phyloP scores from a whole-genome alignment of 306 rosid genomes.

The Rubus idaeus region DNA sequence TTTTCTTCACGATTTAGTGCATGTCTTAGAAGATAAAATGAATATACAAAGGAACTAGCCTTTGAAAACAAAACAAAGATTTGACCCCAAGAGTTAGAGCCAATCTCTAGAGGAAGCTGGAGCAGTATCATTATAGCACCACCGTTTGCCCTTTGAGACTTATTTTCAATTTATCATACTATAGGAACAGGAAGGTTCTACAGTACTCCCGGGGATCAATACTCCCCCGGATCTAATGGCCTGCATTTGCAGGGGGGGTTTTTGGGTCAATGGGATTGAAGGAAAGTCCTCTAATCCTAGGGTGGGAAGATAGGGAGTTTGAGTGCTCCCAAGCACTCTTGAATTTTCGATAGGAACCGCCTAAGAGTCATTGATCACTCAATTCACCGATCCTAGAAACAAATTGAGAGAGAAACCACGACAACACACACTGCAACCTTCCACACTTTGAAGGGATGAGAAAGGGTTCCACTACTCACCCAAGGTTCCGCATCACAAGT shows the following conservation, averaged over 20 bases:
- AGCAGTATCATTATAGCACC: not conserved
- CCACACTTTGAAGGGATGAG: not conserved
- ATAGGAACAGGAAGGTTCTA: too few species aligned
- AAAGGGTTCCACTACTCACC: not conserved
- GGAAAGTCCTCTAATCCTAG: too few species aligned
- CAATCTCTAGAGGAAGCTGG: not conserved
- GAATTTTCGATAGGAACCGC: not conserved
- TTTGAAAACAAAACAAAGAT: constrained; percentile 3
- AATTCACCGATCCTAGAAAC: not conserved
- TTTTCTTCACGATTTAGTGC: constrained; percentile 15
- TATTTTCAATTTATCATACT: not conserved
- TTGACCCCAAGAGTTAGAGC: not conserved
- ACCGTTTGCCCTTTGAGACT: not conserved
- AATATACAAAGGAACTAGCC: not conserved
- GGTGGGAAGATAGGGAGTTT: too few species aligned
- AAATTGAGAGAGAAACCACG: too few species aligned
- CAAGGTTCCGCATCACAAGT: too few species aligned
- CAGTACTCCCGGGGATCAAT: too few species aligned
- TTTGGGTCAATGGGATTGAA: too few species aligned
- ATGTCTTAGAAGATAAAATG: not conserved
- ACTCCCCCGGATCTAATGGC: too few species aligned
- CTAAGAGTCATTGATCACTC: not conserved
- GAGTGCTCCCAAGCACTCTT: too few species aligned
- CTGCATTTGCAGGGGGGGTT: too few species aligned
- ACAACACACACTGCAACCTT: too few species aligned